phyloP scores from a whole-genome alignment of 257 asterid genomes.

The Solanum piurae region DNA sequence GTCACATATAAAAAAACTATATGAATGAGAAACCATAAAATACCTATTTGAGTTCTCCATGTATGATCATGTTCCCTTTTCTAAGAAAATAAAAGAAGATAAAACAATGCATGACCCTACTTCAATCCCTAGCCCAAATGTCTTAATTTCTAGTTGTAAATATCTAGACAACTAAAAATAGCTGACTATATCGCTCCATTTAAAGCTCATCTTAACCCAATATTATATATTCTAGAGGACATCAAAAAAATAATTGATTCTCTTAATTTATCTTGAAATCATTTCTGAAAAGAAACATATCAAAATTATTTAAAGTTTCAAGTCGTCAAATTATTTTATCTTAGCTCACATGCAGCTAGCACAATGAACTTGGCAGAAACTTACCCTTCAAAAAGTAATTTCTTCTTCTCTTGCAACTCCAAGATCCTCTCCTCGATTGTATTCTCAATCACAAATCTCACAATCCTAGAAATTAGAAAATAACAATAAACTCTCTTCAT shows the following conservation, averaged over 20 bases:
- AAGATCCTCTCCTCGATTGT: conserved; percentile 83
- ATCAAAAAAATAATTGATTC: neutral
- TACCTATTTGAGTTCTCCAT: neutral
- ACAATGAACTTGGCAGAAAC: neutral
- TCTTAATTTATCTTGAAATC: neutral
- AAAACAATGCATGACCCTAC: neutral
- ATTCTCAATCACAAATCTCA: conserved; percentile 74
- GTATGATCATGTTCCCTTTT: neutral
- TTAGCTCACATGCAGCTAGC: neutral
- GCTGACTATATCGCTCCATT: neutral
- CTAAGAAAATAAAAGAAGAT: neutral
- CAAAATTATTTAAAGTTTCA: neutral
- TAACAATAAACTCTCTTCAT: neutral
- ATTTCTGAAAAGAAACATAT: neutral
- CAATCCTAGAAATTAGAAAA: conserved; percentile 35
- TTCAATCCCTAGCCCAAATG: neutral
- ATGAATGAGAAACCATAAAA: neutral
- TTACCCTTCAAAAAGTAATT: conserved; percentile 88
- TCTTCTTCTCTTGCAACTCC: conserved; percentile 88
- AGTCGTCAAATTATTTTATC: neutral
- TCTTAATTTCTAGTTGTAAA: neutral
- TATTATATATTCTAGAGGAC: neutral
- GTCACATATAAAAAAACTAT: neutral
- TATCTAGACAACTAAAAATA: neutral
- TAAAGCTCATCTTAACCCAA: neutral